Evolutionary conservation across 495 filamentous ascomycete genomes (phyloP).

Genomic region (Trypethelium eluteriae): DNA sequence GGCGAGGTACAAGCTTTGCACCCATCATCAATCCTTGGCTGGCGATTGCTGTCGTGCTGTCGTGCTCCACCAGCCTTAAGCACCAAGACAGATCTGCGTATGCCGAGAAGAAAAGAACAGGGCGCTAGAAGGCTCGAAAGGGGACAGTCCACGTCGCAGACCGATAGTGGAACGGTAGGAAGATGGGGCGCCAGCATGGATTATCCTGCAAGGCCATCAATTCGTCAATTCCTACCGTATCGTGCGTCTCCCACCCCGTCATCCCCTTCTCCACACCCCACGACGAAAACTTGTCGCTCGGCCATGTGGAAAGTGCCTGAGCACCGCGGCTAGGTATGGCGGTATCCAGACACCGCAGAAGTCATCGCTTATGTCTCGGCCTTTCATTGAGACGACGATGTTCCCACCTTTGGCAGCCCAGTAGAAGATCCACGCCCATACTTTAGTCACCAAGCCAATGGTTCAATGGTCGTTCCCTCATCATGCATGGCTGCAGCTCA

Average conservation of each 20-base stretch:
- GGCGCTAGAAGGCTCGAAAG: background rate
- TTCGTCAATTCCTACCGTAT: background rate
- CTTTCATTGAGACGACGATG: background rate
- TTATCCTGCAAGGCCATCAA: background rate
- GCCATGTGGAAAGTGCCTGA: background rate
- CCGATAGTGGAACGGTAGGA: slow-evolving; percentile 1
- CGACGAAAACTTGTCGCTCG: background rate
- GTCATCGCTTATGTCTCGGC: background rate
- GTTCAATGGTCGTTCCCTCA: background rate
- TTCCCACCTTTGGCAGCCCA: background rate
- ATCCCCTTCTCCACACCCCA: background rate
- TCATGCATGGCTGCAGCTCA: slow-evolving; percentile 6
- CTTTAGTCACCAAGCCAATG: background rate
- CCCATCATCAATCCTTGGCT: background rate
- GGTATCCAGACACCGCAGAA: background rate
- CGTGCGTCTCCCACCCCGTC: background rate
- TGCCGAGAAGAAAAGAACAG: background rate
- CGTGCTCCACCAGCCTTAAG: background rate
- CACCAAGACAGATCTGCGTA: background rate
- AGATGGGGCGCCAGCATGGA: background rate
- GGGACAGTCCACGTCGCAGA: slow-evolving; percentile 5
- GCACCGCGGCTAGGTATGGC: no score
- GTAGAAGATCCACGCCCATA: background rate
- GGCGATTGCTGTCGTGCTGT: background rate
- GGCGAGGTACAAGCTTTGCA: background rate